These are phyloP conservation scores for Ophiostoma populinum DNA, from an alignment of 2,329 filamentous ascomycete species.

Conservation along the genomic window DNA sequence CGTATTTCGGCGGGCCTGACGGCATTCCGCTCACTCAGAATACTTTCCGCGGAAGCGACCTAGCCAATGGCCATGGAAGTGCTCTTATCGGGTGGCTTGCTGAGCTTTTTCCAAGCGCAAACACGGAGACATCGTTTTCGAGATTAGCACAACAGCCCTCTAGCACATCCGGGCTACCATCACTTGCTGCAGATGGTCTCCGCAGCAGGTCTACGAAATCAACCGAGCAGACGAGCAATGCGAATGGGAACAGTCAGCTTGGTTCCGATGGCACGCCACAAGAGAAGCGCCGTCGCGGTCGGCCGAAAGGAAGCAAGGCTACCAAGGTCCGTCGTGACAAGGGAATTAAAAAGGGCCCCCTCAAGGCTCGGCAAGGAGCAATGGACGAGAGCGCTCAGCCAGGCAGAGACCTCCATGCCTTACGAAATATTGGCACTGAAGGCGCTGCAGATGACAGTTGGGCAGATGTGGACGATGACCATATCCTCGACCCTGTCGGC, in stretches of 20 bases:
- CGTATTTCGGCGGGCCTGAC: slow-evolving; percentile 44
- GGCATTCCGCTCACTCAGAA: slow-evolving; percentile 31
- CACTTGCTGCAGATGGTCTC: neutral
- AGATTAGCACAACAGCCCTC: slow-evolving; percentile 1
- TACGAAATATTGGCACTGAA: neutral
- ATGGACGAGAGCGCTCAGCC: slow-evolving; percentile 3
- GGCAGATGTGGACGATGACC: slow-evolving; percentile 28
- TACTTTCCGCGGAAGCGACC: slow-evolving; percentile 36
- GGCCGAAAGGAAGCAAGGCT: slow-evolving; percentile 39
- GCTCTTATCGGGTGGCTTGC: slow-evolving; percentile 44
- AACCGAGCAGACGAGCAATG: too few species aligned
- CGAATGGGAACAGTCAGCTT: too few species aligned
- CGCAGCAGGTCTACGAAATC: too few species aligned
- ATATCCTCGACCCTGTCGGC: slow-evolving; percentile 14
- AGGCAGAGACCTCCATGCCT: neutral
- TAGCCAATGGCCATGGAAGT: slow-evolving; percentile 37
- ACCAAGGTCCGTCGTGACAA: slow-evolving; percentile 30
- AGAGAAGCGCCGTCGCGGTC: slow-evolving; percentile 29
- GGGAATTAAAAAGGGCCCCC: slow-evolving; percentile 29
- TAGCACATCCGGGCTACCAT: neutral
- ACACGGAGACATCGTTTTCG: slow-evolving; percentile 2
- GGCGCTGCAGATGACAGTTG: slow-evolving; percentile 23
- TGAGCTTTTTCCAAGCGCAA: slow-evolving; percentile 39
- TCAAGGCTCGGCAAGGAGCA: slow-evolving; percentile 10
- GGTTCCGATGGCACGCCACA: neutral